Evolutionary conservation across 108 stramenopile species (phyloP).

Genomic region (Skeletonema menzelii): DNA sequence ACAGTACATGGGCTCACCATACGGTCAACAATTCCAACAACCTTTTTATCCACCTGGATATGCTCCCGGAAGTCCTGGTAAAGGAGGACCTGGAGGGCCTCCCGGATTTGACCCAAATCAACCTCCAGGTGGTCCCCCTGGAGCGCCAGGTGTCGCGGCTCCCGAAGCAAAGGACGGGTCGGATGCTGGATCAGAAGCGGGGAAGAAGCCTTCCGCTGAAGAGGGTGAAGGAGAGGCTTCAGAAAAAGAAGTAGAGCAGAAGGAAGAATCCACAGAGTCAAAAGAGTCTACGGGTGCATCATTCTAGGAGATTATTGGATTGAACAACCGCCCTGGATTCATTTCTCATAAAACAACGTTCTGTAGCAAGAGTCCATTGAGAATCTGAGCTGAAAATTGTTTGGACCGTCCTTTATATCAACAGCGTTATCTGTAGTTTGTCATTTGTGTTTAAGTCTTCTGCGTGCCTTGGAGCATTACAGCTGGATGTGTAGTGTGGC

Average conservation of each 20-base stretch:
- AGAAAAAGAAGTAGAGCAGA: neutral
- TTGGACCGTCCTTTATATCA: neutral
- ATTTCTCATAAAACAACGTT: neutral
- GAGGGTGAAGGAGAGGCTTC: neutral
- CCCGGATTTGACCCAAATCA: neutral
- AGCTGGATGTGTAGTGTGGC: neutral
- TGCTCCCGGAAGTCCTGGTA: neutral
- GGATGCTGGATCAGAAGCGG: neutral
- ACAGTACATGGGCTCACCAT: neutral
- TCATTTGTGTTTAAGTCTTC: neutral
- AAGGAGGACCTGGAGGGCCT: neutral
- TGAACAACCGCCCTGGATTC: neutral
- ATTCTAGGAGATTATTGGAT: neutral
- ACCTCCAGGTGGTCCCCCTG: neutral
- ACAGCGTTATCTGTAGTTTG: neutral
- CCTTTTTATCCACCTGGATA: neutral
- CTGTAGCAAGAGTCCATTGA: no score
- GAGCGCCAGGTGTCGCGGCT: neutral
- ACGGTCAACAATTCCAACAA: conserved; percentile 2
- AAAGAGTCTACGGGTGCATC: neutral
- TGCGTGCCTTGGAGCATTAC: neutral
- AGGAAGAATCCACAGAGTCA: neutral
- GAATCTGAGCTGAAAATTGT: neutral
- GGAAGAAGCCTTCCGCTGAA: neutral
- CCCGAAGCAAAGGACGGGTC: neutral